phyloP scores from a whole-genome alignment of 768 basidiomycete genomes.

The Trametes cubensis region DNA sequence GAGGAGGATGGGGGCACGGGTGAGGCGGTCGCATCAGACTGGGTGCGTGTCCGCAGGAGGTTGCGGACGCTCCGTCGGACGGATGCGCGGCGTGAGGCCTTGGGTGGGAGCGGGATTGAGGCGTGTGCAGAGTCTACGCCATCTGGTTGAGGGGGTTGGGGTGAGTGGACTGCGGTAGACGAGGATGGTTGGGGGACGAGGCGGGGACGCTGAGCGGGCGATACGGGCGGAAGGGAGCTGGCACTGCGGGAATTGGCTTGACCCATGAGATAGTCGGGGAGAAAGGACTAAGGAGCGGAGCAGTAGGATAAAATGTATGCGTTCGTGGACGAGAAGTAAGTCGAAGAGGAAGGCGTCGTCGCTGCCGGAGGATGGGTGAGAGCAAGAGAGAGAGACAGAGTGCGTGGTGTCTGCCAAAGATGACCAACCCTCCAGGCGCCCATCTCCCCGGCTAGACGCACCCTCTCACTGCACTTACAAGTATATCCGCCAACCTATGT shows the following conservation, averaged over 20 bases:
- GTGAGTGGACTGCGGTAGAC: background rate
- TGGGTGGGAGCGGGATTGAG: conserved; percentile 3
- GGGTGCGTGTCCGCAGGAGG: conserved; percentile 24
- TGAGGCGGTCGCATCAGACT: conserved; percentile 11
- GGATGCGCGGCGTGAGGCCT: conserved; percentile 26
- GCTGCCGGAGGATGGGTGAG: background rate
- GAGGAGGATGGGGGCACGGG: background rate
- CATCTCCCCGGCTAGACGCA: too few species aligned
- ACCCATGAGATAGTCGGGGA: conserved; percentile 26
- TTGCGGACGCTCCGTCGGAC: conserved; percentile 29
- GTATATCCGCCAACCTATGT: too few species aligned
- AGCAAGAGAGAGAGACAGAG: background rate
- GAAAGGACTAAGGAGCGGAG: conserved; percentile 20
- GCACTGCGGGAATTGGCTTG: conserved; percentile 29
- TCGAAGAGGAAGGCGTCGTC: background rate
- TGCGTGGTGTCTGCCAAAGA: background rate
- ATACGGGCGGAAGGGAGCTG: conserved; percentile 18
- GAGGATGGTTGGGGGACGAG: conserved; percentile 1
- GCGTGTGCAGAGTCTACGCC: background rate
- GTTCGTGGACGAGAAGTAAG: background rate
- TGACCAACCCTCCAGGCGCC: background rate
- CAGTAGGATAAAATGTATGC: background rate
- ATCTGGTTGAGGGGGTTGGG: conserved; percentile 9
- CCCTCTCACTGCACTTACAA: too few species aligned
- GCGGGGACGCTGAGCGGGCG: conserved; percentile 10